Base-by-base conservation (phyloP, 306 rosid genomes). In the Vachellia collinsii region DNA sequence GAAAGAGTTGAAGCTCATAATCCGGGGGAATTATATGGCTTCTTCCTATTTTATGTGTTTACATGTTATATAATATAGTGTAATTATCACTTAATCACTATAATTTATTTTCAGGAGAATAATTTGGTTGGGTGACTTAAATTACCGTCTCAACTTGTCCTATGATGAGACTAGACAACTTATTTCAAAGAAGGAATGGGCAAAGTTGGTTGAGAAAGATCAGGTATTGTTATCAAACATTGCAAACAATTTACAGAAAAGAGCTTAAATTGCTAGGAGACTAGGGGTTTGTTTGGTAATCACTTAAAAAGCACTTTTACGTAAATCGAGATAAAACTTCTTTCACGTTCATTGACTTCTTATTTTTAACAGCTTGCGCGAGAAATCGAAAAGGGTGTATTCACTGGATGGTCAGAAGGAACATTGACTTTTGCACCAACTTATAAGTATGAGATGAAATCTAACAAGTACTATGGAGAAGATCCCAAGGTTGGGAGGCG, bases 91-190 rank as follows among this genome's bases (percentile, higher is more conserved):
- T 50, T 36, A 81, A 65, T 62, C 36, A 61, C 19, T 44, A 65
- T 75, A 59, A 78, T 77, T 79, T 72, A n/a, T 77, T 54, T 82
- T 83, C 94, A 96, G 99, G 85, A 85, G 88, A 80, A 93, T 93
- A 78, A 87, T 96, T 80, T 96, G 98, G 98, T 76, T 93, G 81
- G 99, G 99, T 19, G 99, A 96, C 83, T 86, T 93, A 80, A 96
- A 96, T 80, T 96, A 93, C 83, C 97, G 99, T 22, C 82, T 96
- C 82, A 93, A 91, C 86, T 70, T 96, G 83, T 77, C 98, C 54
- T 87, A 86, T 77, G 84, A 68, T 85, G 87, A 86, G 82, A 87
- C 98, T 38, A 88, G 81, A 89, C 92, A 88, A 79, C 92, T 92
- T 44, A 80, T 96, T 81, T 87, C 83, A 63, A 85, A 80, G 84